Base-by-base conservation (phyloP, 805 yeast genomes). In the Lipomyces kockii region DNA sequence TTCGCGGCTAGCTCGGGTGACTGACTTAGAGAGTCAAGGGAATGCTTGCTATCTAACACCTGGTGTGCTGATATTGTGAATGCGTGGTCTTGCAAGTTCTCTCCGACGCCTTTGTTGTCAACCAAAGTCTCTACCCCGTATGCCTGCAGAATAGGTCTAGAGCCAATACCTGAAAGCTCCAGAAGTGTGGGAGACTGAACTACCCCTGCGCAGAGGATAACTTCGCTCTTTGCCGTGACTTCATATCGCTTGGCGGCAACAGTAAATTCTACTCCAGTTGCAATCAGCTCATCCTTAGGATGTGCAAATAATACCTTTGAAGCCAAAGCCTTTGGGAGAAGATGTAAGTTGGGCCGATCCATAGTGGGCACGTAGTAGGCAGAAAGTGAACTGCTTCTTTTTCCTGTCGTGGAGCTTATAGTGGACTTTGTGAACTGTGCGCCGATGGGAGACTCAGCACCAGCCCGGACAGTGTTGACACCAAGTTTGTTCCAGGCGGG, bases 101-200 rank as follows among this genome's bases (percentile, higher is more conserved):
- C 75, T 20, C 79, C 79, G 39, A 76, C 79, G 55, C 75, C 76
- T 32, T 73, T 74, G 51, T 72, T 71, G 63, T 76, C 78, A 32
- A 73, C 72, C 17, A 70, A 63, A 20, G 70, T 71, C 43, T 73
- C 71, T 60, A 76, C 74, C 20, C 78, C 77, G 37, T 71, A 73
- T 20, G 58, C 68, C 61, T 73, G 72, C 34, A 76, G 72, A 64
- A 76, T 75, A 61, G 71, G 64, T 65, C 65, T 70, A 22, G 78
- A 78, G 32, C 78, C 79, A 25, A 76, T 58, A 52, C 79, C 79
- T 35, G 78, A 76, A 54, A 73, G 78, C 74, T 76, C 69, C 68
- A 76, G 71, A 55, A 76, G 72, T 46, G 74, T 74, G 39, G 79
- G 79, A 64, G 77, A 73, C 56, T 76, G 77, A 60, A 76, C 73